A percentile compares a stretch with the other conserved stretches of the same genome.
phyloP scores from a whole-genome alignment of 441 rosid genomes.

The Adansonia rubrostipa region DNA sequence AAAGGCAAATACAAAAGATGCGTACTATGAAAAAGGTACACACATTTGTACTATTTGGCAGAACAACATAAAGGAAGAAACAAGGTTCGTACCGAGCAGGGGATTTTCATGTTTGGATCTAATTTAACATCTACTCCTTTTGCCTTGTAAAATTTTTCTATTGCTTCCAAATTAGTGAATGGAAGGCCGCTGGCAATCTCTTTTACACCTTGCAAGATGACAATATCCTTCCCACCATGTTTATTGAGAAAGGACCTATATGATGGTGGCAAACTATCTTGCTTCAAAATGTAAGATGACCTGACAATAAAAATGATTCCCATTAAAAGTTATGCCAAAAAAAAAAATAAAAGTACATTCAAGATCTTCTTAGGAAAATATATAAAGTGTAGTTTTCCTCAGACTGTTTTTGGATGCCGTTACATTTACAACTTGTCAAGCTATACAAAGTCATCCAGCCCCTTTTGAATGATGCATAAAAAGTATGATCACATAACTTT shows the following conservation, averaged over 20 bases:
- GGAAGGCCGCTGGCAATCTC: conserved; percentile 70
- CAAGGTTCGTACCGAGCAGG: conserved; percentile 61
- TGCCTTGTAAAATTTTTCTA: conserved; percentile 73
- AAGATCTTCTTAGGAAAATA: not conserved
- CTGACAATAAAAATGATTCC: conserved; percentile 41
- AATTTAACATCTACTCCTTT: conserved; percentile 73
- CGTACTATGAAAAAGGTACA: not conserved
- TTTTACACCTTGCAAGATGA: conserved; percentile 75
- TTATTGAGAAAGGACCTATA: conserved; percentile 89
- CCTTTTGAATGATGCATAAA: not conserved
- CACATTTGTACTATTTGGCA: not conserved
- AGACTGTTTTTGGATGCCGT: not conserved
- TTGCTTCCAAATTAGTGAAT: conserved; percentile 61
- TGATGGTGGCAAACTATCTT: conserved; percentile 86
- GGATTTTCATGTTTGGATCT: conserved; percentile 79
- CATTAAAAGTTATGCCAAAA: conserved; percentile 11
- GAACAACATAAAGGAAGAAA: conserved; percentile 27
- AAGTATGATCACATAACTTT: not conserved
- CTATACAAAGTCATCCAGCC: not conserved
- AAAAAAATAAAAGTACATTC: not conserved
- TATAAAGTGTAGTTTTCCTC: not conserved
- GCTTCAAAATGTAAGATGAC: conserved; percentile 91
- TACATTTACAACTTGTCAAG: conserved; percentile 1
- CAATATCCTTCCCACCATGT: conserved; percentile 82
- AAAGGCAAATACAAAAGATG: not conserved